Conservation (phyloP, 2,329 filamentous ascomycete species). For the Fusarium sublunatum region DNA sequence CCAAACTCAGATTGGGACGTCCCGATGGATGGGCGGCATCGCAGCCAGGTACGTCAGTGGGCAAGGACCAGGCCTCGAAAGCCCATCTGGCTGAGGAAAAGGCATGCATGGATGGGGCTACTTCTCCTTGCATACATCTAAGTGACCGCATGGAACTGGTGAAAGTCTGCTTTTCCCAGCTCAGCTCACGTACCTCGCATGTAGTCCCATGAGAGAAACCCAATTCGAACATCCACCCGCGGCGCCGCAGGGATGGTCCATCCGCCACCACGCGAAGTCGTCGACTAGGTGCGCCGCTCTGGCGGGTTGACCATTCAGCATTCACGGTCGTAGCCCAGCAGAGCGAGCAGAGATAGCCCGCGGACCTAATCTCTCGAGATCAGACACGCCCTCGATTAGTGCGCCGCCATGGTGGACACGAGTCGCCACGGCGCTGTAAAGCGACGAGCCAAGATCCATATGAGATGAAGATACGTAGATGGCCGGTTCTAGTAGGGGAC, state of each 20-base stretch:
- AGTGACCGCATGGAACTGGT: slow-evolving; percentile 11
- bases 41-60: slow-evolving; percentile 45
- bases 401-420: slow-evolving; percentile 32
- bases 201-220: slow-evolving; percentile 17
- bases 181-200: slow-evolving; percentile 18
- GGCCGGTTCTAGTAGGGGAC: slow-evolving; percentile 3
- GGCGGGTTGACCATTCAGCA: slow-evolving; percentile 36
- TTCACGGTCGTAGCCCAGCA: slow-evolving; percentile 5
- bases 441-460: slow-evolving; percentile 15
- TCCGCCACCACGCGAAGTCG: slow-evolving; percentile 44
- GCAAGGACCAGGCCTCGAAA: slow-evolving; percentile 32
- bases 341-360: slow-evolving; percentile 38
- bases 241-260: slow-evolving; percentile 38
- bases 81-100: slow-evolving; percentile 5
- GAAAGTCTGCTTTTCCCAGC: slow-evolving; percentile 1
- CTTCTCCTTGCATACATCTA: slow-evolving; percentile 21
- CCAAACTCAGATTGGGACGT: slow-evolving; percentile 37
- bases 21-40: slow-evolving; percentile 41
- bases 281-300: slow-evolving; percentile 42
- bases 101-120: slow-evolving; percentile 15
- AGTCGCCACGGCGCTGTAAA: slow-evolving; percentile 26
- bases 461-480: slow-evolving; percentile 36
- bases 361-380: slow-evolving; percentile 47
- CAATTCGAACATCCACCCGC: slow-evolving; percentile 29
- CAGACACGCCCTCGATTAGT: slow-evolving; percentile 46